Evolutionary conservation across 2,329 filamentous ascomycete genomes (phyloP), one percentile per base, ranked within the genome.

Genomic region (Nannizziopsis arthrosporioides): DNA sequence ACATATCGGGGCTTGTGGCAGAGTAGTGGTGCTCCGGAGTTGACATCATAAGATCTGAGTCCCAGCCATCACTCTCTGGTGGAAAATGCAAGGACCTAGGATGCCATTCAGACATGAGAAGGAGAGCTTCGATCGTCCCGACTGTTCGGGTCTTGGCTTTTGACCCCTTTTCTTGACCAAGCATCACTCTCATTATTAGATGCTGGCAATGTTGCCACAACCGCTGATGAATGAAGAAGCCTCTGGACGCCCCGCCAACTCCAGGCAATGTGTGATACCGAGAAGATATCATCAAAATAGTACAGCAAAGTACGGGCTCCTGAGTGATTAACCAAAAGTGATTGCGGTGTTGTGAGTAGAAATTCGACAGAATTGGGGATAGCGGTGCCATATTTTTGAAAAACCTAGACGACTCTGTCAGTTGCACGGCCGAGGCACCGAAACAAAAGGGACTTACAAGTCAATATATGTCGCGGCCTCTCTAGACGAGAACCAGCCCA

Each of bases 101-200:
- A 54, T 76, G 73, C 74, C 74, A 77, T 56, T 77, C 73, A 0
- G 71, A 72, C 32, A 77, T 68, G 1, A 77, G 55, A 1, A 77
- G 53, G 0, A 77, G 62, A 0, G 72, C 73, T 52, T 77, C 72
- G 2, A 77, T 74, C 0, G 73, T 72, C 0, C 74, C 74, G 18
- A 74, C 65, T 0, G 70, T 72, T 4, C 73, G 63, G 1, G 65
- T 63, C 35, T 73, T 73, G 1, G 72, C 69, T 43, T 71, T 73
- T 2, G 69, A 72, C 1, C 66, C 62, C 49, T 73, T 75, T 44
- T 76, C 73, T 48, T 76, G 73, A 0, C 74, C 74, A 18, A 76
- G 70, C 48, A 74, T 72, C 2, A 77, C 68, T 44, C 72, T 66
- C 65, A 70, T 72, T 10, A 76, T 68, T 15, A 77, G 64, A 47